phyloP scores from a whole-genome alignment of 352 stramenopile genomes.

The Thraustochytrium sp. region DNA sequence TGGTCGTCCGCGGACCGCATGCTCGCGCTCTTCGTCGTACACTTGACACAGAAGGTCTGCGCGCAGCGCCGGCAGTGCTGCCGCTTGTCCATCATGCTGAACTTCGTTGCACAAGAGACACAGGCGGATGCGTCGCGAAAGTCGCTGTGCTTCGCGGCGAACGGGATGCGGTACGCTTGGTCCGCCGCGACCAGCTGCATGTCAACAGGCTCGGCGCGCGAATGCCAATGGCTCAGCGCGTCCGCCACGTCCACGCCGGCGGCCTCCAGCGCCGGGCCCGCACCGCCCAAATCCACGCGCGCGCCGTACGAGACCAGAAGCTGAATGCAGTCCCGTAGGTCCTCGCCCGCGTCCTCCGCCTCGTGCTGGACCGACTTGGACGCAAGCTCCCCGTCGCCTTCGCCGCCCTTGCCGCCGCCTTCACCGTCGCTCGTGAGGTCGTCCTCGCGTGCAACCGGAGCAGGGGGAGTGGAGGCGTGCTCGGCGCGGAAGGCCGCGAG shows the following conservation, averaged over 20 bases:
- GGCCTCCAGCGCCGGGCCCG: background rate
- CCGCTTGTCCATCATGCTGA: background rate
- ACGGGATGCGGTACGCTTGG: background rate
- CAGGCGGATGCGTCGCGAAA: background rate
- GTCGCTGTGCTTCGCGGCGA: background rate
- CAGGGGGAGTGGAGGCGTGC: no score
- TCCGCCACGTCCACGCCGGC: background rate
- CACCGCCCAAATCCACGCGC: background rate
- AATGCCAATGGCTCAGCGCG: background rate
- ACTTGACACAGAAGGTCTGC: background rate
- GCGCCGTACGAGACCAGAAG: background rate
- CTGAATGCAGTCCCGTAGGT: background rate
- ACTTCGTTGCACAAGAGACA: background rate
- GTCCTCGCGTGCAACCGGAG: no score
- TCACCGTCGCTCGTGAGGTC: background rate
- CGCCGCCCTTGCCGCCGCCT: background rate
- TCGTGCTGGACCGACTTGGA: background rate
- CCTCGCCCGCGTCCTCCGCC: background rate
- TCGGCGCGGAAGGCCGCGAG: no score
- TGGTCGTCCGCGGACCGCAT: background rate
- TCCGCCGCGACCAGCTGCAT: background rate
- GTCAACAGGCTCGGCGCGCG: background rate
- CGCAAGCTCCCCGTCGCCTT: background rate
- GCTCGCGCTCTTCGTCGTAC: background rate
- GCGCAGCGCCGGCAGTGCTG: slow-evolving; percentile 19